A percentile compares a stretch with the other conserved stretches of the same genome.
Evolutionary conservation across 306 rosid species (phyloP).

Genomic region (Glycyrrhiza uralensis): DNA sequence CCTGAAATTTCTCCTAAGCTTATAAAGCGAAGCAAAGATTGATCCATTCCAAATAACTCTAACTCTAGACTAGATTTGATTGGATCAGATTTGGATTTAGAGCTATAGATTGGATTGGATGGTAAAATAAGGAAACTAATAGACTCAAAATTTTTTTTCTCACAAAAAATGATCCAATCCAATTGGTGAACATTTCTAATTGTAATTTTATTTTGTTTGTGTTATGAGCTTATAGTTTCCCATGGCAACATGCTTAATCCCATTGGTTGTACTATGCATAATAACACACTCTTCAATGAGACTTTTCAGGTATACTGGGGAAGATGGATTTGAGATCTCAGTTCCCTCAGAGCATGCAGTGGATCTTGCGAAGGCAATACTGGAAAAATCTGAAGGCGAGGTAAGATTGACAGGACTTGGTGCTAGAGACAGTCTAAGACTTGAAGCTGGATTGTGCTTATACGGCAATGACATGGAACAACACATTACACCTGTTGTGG

Average conservation of each 20-base stretch:
- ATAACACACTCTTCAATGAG: slow-evolving; percentile 16
- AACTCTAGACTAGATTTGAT: neutral
- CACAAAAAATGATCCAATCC: neutral
- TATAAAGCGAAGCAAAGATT: neutral
- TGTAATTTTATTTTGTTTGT: neutral
- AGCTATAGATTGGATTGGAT: too few species aligned
- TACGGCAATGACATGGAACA: slow-evolving; percentile 97
- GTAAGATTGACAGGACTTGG: slow-evolving; percentile 91
- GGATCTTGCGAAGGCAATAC: slow-evolving; percentile 90
- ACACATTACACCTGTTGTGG: slow-evolving; percentile 86
- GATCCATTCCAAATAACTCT: neutral
- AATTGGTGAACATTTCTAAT: neutral
- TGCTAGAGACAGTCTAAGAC: slow-evolving; percentile 92
- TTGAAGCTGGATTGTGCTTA: slow-evolving; percentile 93
- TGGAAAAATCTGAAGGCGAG: slow-evolving; percentile 92
- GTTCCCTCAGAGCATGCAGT: slow-evolving; percentile 82
- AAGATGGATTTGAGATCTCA: slow-evolving; percentile 98
- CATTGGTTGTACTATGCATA: neutral
- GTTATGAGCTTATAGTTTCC: neutral
- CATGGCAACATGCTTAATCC: slow-evolving; percentile 11
- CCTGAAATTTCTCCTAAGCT: too few species aligned
- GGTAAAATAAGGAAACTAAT: neutral
- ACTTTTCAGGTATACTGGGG: slow-evolving; percentile 90
- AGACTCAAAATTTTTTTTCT: neutral
- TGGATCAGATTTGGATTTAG: too few species aligned